These are phyloP conservation scores for Aspergillus ustus DNA, from an alignment of 2,329 filamentous ascomycete species.

Conservation along the genomic window DNA sequence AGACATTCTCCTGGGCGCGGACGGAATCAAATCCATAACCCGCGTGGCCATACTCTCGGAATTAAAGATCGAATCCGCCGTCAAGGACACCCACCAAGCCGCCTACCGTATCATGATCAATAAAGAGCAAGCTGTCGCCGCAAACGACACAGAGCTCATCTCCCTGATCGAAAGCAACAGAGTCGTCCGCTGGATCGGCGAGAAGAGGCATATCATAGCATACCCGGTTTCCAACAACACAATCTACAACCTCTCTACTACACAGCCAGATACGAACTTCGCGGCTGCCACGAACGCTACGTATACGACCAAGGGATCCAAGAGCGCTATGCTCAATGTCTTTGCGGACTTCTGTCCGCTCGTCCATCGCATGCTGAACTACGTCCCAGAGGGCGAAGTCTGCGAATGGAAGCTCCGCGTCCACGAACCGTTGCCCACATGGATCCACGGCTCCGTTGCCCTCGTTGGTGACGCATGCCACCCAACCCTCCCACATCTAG, in stretches of 20 bases:
- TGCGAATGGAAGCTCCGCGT: conserved; percentile 69
- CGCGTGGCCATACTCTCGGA: conserved; percentile 48
- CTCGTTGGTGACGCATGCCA: conserved; percentile 66
- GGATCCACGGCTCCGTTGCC: conserved; percentile 59
- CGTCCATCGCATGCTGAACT: conserved; percentile 63
- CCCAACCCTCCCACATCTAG: conserved; percentile 66
- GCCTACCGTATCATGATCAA: conserved; percentile 61
- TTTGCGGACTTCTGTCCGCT: conserved; percentile 66
- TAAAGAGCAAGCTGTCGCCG: conserved; percentile 49
- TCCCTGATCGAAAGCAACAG: conserved; percentile 61
- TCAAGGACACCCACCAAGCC: conserved; percentile 56
- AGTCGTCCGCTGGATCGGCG: conserved; percentile 69
- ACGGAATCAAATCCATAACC: conserved; percentile 59
- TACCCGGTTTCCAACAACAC: conserved; percentile 67
- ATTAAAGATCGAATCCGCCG: conserved; percentile 44
- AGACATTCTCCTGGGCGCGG: conserved; percentile 58
- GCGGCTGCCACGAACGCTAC: conserved; percentile 62
- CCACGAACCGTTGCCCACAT: conserved; percentile 65
- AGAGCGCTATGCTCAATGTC: conserved; percentile 63
- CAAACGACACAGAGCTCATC: conserved; percentile 57
- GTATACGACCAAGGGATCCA: conserved; percentile 67
- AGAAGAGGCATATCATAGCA: conserved; percentile 68
- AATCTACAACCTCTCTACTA: conserved; percentile 69
- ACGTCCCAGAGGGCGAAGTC: conserved; percentile 67
- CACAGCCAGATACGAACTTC: conserved; percentile 65